Conservation (phyloP, 306 rosid genomes). For the Rosa multiflora region DNA sequence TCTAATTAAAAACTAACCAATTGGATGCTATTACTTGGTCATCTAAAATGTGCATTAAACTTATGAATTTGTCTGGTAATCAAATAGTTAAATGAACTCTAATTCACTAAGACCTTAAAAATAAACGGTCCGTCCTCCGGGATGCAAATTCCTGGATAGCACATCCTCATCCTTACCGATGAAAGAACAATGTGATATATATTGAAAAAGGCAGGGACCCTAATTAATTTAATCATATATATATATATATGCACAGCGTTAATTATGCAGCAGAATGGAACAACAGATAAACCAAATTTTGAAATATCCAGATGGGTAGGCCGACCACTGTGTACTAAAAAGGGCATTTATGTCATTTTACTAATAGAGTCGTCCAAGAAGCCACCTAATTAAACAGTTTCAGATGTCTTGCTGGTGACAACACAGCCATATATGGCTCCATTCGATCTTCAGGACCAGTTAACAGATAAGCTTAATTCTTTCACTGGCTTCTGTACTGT, state of each 20-base stretch:
- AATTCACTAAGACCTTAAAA: background rate
- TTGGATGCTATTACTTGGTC: background rate
- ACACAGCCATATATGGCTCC: conserved; percentile 7
- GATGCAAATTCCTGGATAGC: background rate
- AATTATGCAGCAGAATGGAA: conserved; percentile 13
- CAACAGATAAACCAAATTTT: conserved; percentile 38
- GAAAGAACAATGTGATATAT: background rate
- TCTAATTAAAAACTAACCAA: too few relatives aligned
- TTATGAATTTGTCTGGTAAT: background rate
- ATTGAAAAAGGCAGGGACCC: background rate
- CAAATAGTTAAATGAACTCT: background rate
- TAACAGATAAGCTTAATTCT: background rate
- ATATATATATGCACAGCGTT: background rate
- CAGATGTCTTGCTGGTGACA: conserved; percentile 20
- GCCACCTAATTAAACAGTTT: background rate
- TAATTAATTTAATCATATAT: background rate
- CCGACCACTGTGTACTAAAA: background rate
- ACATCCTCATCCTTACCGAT: background rate
- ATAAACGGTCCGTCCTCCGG: too few relatives aligned
- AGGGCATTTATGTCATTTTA: conserved; percentile 19
- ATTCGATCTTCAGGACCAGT: background rate
- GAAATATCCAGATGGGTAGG: background rate
- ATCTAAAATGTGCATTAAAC: background rate
- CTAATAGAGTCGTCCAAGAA: background rate
- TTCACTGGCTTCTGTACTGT: conserved; percentile 2